Conservation (phyloP, 768 basidiomycete genomes). For the Rhizopogon vinicolor region DNA sequence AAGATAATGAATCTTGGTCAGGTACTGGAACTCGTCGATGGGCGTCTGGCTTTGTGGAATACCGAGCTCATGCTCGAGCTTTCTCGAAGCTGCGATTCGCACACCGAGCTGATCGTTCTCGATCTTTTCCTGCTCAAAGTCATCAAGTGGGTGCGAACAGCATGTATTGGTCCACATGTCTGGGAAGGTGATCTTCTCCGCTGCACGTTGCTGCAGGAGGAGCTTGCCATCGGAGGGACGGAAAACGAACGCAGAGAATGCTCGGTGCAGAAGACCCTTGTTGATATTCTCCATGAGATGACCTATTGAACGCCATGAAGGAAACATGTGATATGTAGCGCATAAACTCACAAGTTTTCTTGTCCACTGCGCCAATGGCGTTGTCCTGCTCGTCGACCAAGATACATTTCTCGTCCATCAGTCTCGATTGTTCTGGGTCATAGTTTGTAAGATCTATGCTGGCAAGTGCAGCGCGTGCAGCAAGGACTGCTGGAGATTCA, state of each 20-base stretch:
- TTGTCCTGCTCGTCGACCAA: constrained; percentile 86
- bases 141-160: constrained; percentile 94
- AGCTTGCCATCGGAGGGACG: constrained; percentile 90
- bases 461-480: constrained; percentile 61
- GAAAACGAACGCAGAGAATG: constrained; percentile 97
- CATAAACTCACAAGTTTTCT: constrained; percentile 83
- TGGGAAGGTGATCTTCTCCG: constrained; percentile 99
- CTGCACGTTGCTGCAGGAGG: constrained; percentile 89
- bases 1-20: constrained; percentile 96
- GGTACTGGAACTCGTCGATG: constrained; percentile 84
- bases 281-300: constrained; percentile 97
- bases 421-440: constrained; percentile 86
- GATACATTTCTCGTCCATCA: constrained; percentile 97
- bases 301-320: constrained; percentile 41
- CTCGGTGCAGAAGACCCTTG: constrained; percentile 91
- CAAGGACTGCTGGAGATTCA: constrained; percentile 48
- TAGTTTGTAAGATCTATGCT: constrained; percentile 78
- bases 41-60: constrained; percentile 78
- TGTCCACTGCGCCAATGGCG: constrained; percentile 82
- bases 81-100: constrained; percentile 85
- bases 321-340: background rate
- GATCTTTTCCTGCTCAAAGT: constrained; percentile 80
- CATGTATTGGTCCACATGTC: constrained; percentile 99
- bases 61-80: constrained; percentile 95
- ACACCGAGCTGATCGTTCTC: constrained; percentile 81